Conservation (phyloP, 352 stramenopile species). For the Pythium aquatile region DNA sequence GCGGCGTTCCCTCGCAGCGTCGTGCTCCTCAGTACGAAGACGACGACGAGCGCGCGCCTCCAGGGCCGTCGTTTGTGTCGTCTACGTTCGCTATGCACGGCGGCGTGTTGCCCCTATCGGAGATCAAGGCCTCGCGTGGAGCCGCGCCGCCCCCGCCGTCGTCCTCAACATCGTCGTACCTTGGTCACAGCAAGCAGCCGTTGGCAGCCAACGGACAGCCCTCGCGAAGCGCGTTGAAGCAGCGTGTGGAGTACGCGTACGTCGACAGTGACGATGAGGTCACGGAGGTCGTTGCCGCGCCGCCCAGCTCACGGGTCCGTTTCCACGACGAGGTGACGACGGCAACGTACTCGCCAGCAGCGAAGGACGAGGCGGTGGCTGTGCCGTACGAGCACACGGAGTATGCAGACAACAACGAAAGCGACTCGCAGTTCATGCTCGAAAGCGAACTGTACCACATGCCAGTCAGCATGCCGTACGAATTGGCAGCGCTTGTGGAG, state of each 20-base stretch:
- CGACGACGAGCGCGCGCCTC: not conserved
- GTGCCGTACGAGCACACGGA: not conserved
- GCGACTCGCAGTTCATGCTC: not conserved
- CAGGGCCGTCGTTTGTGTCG: conserved; percentile 8
- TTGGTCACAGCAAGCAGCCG: not conserved
- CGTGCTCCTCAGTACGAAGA: not conserved
- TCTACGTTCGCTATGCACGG: conserved; percentile 8
- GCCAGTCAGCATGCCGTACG: not conserved
- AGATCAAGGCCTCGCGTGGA: not conserved
- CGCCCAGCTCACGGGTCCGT: conserved; percentile 43
- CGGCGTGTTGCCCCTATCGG: conserved; percentile 17
- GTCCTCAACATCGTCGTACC: conserved; percentile 4
- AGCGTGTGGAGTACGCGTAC: not conserved
- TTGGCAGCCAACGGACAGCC: conserved; percentile 10
- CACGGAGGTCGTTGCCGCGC: conserved; percentile 26
- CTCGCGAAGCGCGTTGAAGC: conserved; percentile 14
- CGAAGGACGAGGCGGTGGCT: conserved; percentile 12
- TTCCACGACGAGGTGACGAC: conserved; percentile 22
- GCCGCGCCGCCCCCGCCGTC: not conserved
- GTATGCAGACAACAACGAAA: conserved; percentile 2
- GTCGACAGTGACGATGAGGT: not conserved
- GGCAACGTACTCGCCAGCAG: conserved; percentile 9
- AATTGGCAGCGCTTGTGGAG: not conserved
- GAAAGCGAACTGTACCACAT: not conserved
- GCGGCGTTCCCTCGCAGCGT: not conserved